These are phyloP conservation scores for Pseudopithomyces chartarum DNA, from an alignment of 2,329 filamentous ascomycete genomes.

Conservation along the genomic window DNA sequence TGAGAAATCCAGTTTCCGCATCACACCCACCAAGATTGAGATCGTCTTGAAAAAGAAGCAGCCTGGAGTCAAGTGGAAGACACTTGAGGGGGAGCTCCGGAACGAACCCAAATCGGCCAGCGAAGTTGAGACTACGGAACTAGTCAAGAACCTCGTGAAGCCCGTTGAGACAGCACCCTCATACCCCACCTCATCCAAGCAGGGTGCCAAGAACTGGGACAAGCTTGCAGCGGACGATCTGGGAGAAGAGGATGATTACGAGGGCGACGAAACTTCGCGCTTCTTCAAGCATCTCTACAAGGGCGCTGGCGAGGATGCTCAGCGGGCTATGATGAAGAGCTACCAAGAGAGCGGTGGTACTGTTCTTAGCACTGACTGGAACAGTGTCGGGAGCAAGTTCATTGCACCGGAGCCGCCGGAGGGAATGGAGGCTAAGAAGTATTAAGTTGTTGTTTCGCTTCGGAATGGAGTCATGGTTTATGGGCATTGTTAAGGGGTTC, in stretches of 20 bases:
- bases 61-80: slow-evolving; percentile 70
- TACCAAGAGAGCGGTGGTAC: slow-evolving; percentile 94
- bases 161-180: slow-evolving; percentile 53
- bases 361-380: slow-evolving; percentile 89
- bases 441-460: slow-evolving; percentile 7
- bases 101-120: slow-evolving; percentile 13
- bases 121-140: slow-evolving; percentile 14
- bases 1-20: slow-evolving; percentile 62
- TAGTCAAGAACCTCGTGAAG: slow-evolving; percentile 24
- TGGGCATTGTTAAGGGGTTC: neutral
- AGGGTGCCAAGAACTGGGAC: slow-evolving; percentile 91
- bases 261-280: slow-evolving; percentile 68
- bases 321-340: slow-evolving; percentile 97
- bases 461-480: neutral
- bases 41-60: slow-evolving; percentile 71
- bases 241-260: slow-evolving; percentile 59
- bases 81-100: slow-evolving; percentile 53
- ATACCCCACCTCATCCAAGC: slow-evolving; percentile 86
- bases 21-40: slow-evolving; percentile 82
- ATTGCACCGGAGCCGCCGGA: slow-evolving; percentile 78
- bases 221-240: slow-evolving; percentile 64
- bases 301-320: slow-evolving; percentile 75
- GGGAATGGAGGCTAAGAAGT: slow-evolving; percentile 77
- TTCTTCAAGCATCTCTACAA: slow-evolving; percentile 95
- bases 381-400: slow-evolving; percentile 72